Evolutionary conservation across 2,329 filamentous ascomycete genomes (phyloP), one percentile per base, ranked within the genome.

Genomic region (Colletotrichum eremochloae): DNA sequence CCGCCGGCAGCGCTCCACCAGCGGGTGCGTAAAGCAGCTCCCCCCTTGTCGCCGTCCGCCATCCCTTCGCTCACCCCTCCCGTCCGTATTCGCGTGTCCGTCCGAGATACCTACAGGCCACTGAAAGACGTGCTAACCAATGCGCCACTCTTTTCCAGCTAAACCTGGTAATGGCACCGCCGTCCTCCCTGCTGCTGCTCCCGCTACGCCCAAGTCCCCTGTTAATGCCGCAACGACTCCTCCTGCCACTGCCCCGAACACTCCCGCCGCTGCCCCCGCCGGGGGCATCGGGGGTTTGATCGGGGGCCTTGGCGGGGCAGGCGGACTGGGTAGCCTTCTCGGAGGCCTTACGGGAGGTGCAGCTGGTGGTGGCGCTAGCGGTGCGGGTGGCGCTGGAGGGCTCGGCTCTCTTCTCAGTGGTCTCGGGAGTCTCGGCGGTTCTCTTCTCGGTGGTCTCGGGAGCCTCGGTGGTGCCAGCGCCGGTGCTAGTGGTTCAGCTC

Each of bases 1-100:
- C 29, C 24, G 24, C 53, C 38, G 63, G 29, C 29, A 44, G 31
- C 31, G 63, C n/a, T 31, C 40, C 29, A 14, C 40, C 52, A n/a
- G 48, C 20, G 58, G 69, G 65, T 72, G 69, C 69, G 58, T 72
- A 72, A 40, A 63, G 65, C 69, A 69, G 46, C 46, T 46, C 46
- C 24, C 50, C 29, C 52, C 14, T 71, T 33, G 24, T 24, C 44
- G 69, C 64, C 55, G 58, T 61, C 66, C 69, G 60, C 53, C 65
- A 31, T 31, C 42, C 44, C 24, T 14, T 57, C 53, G 9, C 20
- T 24, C 44, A n/a, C 52, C 36, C 50, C 38, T 46, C 53, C 31
- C 38, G 53, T 60, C 33, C 65, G 58, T 60, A 2, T 50, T 24
- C 58, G 58, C 52, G 15, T 12, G 42, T 5, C 12, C 24, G 18